Evolutionary conservation across 208 protist genomes (phyloP).

Genomic region (Wallacemonas collosoma): DNA sequence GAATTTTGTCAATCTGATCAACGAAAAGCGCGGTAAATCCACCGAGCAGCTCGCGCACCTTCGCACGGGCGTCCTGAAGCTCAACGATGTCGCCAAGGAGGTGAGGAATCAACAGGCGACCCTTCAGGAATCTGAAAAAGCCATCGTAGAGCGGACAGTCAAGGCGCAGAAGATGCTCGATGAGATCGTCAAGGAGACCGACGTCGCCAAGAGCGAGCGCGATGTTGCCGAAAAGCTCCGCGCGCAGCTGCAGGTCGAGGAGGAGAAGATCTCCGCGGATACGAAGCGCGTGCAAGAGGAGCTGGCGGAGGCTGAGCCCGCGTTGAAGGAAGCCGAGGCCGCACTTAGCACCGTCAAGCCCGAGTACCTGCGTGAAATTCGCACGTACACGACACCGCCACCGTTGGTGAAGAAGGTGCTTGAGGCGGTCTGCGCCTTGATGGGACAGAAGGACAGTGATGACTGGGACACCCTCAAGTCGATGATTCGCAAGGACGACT

Average conservation of each 20-base stretch:
- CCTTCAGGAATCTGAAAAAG: slow-evolving; percentile 85
- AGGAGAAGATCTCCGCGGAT: slow-evolving; percentile 74
- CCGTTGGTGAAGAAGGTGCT: slow-evolving; percentile 95
- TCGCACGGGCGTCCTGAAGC: slow-evolving; percentile 95
- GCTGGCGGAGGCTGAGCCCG: slow-evolving; percentile 88
- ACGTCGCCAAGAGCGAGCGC: slow-evolving; percentile 85
- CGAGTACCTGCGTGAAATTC: slow-evolving; percentile 97
- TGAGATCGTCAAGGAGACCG: slow-evolving; percentile 86
- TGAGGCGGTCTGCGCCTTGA: slow-evolving; percentile 87
- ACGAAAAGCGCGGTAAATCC: slow-evolving; percentile 93
- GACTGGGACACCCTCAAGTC: slow-evolving; percentile 96
- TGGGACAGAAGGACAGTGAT: slow-evolving; percentile 74
- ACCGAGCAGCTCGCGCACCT: slow-evolving; percentile 96
- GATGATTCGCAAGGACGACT: slow-evolving; percentile 93
- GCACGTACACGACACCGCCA: slow-evolving; percentile 96
- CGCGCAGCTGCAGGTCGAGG: slow-evolving; percentile 85
- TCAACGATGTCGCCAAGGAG: slow-evolving; percentile 89
- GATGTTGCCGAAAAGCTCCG: slow-evolving; percentile 62
- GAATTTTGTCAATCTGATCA: slow-evolving; percentile 94
- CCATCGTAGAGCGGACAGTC: slow-evolving; percentile 77
- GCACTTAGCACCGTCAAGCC: slow-evolving; percentile 96
- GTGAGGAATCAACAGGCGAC: slow-evolving; percentile 84
- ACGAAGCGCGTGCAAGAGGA: slow-evolving; percentile 70
- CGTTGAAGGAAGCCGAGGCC: slow-evolving; percentile 95
- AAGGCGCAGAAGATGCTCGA: slow-evolving; percentile 84